A percentile compares a stretch with the other conserved stretches of the same genome.
Conservation (phyloP, 192 early-diverging fungal genomes). For the Backusella circina region DNA sequence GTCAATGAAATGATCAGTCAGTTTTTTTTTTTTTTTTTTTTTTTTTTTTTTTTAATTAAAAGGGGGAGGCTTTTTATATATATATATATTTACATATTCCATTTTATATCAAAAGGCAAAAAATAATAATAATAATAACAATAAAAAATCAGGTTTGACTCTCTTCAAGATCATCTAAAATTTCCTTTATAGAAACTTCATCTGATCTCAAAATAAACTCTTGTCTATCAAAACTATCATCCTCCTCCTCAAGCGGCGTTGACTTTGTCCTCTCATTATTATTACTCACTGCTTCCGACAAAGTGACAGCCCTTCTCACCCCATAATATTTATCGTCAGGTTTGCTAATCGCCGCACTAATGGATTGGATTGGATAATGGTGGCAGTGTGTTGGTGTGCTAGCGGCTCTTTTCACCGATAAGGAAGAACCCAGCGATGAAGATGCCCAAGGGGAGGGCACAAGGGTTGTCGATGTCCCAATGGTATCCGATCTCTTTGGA, state of each 20-base stretch:
- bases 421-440: not conserved
- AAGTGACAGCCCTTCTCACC: not conserved
- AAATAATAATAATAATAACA: not conserved
- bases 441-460: conserved; percentile 1
- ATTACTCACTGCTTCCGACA: not conserved
- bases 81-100: not conserved
- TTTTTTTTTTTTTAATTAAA: too few relatives aligned
- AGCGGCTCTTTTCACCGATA: not conserved
- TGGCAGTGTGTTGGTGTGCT: conserved; percentile 4
- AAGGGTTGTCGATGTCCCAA: not conserved
- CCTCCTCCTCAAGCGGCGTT: not conserved
- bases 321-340: conserved; percentile 12
- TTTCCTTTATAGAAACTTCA: not conserved
- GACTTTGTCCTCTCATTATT: not conserved
- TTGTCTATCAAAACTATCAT: conserved; percentile 15
- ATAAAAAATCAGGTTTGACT: not conserved
- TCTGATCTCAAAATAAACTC: conserved; percentile 17
- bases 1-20: too few relatives aligned
- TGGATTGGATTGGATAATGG: conserved; percentile 1
- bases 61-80: too few relatives aligned
- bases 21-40: too few relatives aligned
- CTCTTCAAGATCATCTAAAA: not conserved
- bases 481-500: not conserved
- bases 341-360: conserved; percentile 7
- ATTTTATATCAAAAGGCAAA: not conserved